These are phyloP conservation scores for Calonectria honghensis DNA, from an alignment of 2,329 filamentous ascomycete genomes.

Conservation along the genomic window DNA sequence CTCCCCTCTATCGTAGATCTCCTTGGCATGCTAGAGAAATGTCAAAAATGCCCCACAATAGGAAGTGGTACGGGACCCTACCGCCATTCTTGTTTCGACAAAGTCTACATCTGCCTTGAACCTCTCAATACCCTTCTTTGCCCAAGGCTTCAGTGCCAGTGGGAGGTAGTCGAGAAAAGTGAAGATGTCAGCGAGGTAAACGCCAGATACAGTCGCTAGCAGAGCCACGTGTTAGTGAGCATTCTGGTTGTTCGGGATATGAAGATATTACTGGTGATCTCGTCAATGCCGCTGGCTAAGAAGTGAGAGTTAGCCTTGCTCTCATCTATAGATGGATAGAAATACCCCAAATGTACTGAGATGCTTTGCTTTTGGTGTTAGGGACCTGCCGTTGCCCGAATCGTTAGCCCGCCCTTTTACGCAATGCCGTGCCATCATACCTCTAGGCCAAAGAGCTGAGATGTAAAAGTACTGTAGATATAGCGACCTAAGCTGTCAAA, in stretches of 20 bases:
- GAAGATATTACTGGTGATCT: not conserved
- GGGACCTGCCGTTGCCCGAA: not conserved
- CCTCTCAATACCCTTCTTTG: not conserved
- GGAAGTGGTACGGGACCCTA: not conserved
- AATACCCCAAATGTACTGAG: not conserved
- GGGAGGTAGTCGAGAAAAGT: not conserved
- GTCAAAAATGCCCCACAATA: not conserved
- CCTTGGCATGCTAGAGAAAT: not conserved
- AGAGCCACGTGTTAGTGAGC: not conserved
- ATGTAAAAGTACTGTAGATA: not conserved
- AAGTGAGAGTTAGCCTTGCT: too few species aligned
- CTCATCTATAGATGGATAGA: not conserved
- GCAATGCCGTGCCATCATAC: not conserved
- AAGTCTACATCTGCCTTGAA: slow-evolving; percentile 1
- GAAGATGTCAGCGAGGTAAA: slow-evolving; percentile 2
- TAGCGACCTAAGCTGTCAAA: slow-evolving; percentile 1
- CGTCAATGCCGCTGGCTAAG: not conserved
- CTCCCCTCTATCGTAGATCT: not conserved
- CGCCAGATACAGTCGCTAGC: not conserved
- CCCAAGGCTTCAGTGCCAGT: not conserved
- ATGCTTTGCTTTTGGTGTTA: not conserved
- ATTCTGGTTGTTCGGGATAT: not conserved
- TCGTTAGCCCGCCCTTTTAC: too few species aligned
- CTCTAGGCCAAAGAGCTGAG: slow-evolving; percentile 6
- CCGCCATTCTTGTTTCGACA: not conserved